Conservation (phyloP, 179 eudicot genomes). For the Carnegiea gigantea region DNA sequence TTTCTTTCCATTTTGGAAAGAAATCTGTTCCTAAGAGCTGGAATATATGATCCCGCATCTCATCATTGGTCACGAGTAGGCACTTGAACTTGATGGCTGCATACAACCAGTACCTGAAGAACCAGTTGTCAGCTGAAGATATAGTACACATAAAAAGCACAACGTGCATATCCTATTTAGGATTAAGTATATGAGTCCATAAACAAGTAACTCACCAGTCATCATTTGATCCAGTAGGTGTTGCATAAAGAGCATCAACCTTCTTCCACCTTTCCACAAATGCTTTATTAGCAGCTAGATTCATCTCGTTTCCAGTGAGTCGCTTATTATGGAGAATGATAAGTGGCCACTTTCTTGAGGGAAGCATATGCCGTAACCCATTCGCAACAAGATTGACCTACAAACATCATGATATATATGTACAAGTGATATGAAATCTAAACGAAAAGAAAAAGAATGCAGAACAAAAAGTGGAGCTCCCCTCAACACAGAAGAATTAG, state of each 20-base stretch:
- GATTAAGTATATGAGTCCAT: not conserved
- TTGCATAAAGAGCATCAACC: slow-evolving; percentile 80
- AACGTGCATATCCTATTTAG: not conserved
- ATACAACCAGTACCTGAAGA: slow-evolving; percentile 92
- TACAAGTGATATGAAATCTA: not conserved
- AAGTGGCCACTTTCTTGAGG: slow-evolving; percentile 84
- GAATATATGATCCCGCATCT: slow-evolving; percentile 92
- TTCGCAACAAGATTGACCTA: slow-evolving; percentile 84
- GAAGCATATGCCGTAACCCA: slow-evolving; percentile 76
- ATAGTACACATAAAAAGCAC: not conserved
- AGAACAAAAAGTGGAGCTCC: not conserved
- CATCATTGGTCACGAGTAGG: slow-evolving; percentile 85
- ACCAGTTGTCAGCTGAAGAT: slow-evolving; percentile 17
- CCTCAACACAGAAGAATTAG: not conserved
- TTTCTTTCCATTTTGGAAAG: slow-evolving; percentile 92
- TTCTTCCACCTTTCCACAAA: slow-evolving; percentile 73
- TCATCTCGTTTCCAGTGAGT: slow-evolving; percentile 52
- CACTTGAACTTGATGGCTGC: slow-evolving; percentile 86
- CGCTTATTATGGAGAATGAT: slow-evolving; percentile 78
- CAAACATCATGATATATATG: slow-evolving; percentile 12
- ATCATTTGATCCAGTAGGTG: slow-evolving; percentile 95
- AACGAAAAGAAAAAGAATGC: not conserved
- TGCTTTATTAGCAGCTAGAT: slow-evolving; percentile 51
- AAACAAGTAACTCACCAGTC: slow-evolving; percentile 65
- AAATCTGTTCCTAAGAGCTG: slow-evolving; percentile 89